Evolutionary conservation across 106 monocot genomes (phyloP).

Genomic region (Platanthera zijinensis): DNA sequence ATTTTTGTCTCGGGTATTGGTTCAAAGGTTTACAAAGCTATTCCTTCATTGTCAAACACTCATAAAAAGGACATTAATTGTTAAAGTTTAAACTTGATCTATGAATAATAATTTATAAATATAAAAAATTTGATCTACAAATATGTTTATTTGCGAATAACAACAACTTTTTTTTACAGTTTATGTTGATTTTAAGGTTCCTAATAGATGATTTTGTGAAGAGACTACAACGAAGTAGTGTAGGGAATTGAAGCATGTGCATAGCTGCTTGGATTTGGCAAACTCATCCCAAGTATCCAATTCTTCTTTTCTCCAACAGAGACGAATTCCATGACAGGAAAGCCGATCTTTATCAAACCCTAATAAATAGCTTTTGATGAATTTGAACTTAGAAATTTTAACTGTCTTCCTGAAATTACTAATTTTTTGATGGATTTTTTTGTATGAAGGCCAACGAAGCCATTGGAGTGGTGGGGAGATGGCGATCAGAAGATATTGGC

Average conservation of each 20-base stretch:
- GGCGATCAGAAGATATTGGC: constrained; percentile 52
- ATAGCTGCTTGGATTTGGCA: constrained; percentile 87
- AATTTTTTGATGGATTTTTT: background rate
- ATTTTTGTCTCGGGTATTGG: too few relatives aligned
- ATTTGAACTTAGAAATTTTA: background rate
- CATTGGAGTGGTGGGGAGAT: constrained; percentile 75
- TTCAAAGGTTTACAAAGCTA: too few relatives aligned
- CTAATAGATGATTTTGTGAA: background rate
- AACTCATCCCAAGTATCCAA: constrained; percentile 54
- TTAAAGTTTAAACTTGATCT: too few relatives aligned
- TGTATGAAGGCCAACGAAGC: constrained; percentile 64
- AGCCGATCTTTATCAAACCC: background rate
- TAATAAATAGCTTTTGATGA: background rate
- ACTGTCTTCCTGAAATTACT: background rate
- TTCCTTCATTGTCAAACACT: too few relatives aligned
- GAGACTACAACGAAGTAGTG: background rate
- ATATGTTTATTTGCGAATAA: too few relatives aligned
- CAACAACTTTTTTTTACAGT: too few relatives aligned
- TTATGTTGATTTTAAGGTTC: too few relatives aligned
- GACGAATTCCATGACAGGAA: constrained; percentile 70
- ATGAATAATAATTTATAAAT: too few relatives aligned
- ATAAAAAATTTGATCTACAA: too few relatives aligned
- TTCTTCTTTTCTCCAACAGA: constrained; percentile 66
- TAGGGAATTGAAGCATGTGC: constrained; percentile 22
- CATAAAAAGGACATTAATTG: too few relatives aligned